Percentiles rank a stretch among this genome's conserved stretches.
These are phyloP conservation scores for Silene coronaria DNA, from an alignment of 179 eudicot genomes.

Conservation along the genomic window DNA sequence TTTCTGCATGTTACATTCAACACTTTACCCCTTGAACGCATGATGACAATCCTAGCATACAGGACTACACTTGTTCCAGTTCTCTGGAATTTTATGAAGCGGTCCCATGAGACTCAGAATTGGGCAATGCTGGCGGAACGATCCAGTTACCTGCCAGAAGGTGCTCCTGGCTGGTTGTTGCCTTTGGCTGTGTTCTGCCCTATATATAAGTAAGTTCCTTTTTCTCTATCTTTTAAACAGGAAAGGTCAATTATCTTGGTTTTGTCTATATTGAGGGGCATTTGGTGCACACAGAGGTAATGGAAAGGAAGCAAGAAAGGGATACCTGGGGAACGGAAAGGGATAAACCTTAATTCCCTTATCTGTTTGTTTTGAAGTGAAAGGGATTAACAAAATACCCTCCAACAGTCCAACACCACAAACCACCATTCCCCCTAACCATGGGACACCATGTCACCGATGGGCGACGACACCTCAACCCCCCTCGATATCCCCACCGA, in stretches of 20 bases:
- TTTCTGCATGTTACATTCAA: constrained; percentile 85
- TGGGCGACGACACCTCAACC: too few species aligned
- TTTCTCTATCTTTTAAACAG: background rate
- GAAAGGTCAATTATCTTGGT: background rate
- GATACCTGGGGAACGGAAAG: too few species aligned
- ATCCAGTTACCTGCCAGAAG: constrained; percentile 59
- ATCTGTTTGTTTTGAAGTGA: too few species aligned
- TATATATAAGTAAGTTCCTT: constrained; percentile 68
- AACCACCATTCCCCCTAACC: too few species aligned
- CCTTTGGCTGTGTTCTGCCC: constrained; percentile 97
- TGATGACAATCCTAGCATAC: constrained; percentile 84
- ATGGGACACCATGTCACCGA: too few species aligned
- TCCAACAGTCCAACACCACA: too few species aligned
- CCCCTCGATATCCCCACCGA: too few species aligned
- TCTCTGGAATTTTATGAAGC: constrained; percentile 91
- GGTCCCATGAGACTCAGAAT: constrained; percentile 64
- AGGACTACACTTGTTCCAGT: constrained; percentile 82
- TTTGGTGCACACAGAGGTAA: too few species aligned
- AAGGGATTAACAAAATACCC: too few species aligned
- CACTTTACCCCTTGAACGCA: constrained; percentile 71
- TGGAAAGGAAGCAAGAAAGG: too few species aligned
- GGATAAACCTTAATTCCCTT: too few species aligned
- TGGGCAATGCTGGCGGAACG: constrained; percentile 72
- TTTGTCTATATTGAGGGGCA: too few species aligned
- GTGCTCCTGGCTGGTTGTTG: constrained; percentile 91